These are phyloP conservation scores for Colletotrichum eremochloae DNA, from an alignment of 2,329 filamentous ascomycete genomes.

Conservation along the genomic window DNA sequence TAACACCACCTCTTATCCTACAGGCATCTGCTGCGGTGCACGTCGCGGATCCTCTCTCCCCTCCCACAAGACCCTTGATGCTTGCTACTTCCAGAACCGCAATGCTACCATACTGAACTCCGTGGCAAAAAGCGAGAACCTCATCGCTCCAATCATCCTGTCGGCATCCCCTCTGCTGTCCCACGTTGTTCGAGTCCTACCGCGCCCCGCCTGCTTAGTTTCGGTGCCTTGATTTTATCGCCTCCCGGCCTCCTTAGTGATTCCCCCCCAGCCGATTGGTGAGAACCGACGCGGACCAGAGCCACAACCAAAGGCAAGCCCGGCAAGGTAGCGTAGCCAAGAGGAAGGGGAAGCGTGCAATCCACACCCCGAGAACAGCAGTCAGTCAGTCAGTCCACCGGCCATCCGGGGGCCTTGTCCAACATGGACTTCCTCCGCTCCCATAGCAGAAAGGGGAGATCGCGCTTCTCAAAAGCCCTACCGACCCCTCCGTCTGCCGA, in stretches of 20 bases:
- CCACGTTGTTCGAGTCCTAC: slow-evolving; percentile 40
- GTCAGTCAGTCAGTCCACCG: slow-evolving; percentile 5
- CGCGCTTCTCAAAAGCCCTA: slow-evolving; percentile 71
- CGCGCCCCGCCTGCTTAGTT: slow-evolving; percentile 5
- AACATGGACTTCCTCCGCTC: slow-evolving; percentile 45
- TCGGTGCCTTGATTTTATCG: slow-evolving; percentile 22
- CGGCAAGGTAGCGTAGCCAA: slow-evolving; percentile 22
- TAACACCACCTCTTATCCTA: slow-evolving; percentile 17
- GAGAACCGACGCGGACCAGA: slow-evolving; percentile 13
- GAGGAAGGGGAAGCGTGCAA: slow-evolving; percentile 16
- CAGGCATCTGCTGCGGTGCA: slow-evolving; percentile 35
- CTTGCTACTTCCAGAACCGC: slow-evolving; percentile 33
- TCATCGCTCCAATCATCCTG: slow-evolving; percentile 31
- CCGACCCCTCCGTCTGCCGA: slow-evolving; percentile 59
- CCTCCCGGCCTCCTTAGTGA: slow-evolving; percentile 25
- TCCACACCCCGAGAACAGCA: slow-evolving; percentile 19
- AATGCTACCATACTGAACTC: slow-evolving; percentile 34
- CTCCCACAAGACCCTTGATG: slow-evolving; percentile 38
- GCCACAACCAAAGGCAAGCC: slow-evolving; percentile 22
- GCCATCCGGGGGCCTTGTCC: slow-evolving; percentile 11
- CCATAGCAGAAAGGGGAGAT: slow-evolving; percentile 57
- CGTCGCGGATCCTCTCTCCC: slow-evolving; percentile 36
- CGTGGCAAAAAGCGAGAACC: slow-evolving; percentile 30
- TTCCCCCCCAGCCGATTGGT: slow-evolving; percentile 30
- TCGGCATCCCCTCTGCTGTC: slow-evolving; percentile 26